Evolutionary conservation across 305 asterid species (phyloP), one percentile per base, ranked within the genome.

Genomic region (Plantago coronopus): DNA sequence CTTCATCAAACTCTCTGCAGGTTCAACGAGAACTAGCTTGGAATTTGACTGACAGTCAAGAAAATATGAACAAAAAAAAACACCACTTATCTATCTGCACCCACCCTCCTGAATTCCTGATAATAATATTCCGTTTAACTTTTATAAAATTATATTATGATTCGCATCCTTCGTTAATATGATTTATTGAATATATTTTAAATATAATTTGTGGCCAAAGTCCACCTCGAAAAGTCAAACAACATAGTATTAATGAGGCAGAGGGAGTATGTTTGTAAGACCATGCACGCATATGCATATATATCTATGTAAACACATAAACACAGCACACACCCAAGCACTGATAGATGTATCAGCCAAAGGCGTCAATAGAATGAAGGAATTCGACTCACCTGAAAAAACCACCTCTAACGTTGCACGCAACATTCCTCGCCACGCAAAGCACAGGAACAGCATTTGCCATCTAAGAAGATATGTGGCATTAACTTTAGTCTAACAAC

Each of bases 381-480:
- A 70, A 67, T 25, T 51, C 50, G 68, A 76, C 93, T 78, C 75
- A 87, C 97, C 80, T 93, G 84, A 89, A 94, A 72, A 94, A 93
- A 31, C 94, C 89, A 50, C 94, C 96, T 79, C 99, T 78, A 64
- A 89, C 97, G 69, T 87, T 91, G 82, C 99, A 94, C 55, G 99
- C 99, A 62, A 94, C 97, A 79, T 94, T 89, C 76, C 99, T 89
- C 1, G 97, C 97, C 48, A 94, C 99, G 61, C 99, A 87, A 56
- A 94, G 85, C 70, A 94, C 90, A 17, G 97, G 97, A 65, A 89
- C 94, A 66, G 89, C 91, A 74, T 75, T 81, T 49, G 95, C 93
- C 61, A 76, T 85, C 99, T 94, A 58, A 56, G 59, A 72, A 67
- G 14, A 62, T 55, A 44, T 49, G 54, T 78, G 50, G 69, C 22